Evolutionary conservation across 441 rosid genomes (phyloP).

Genomic region (Erodium chrysanthum): DNA sequence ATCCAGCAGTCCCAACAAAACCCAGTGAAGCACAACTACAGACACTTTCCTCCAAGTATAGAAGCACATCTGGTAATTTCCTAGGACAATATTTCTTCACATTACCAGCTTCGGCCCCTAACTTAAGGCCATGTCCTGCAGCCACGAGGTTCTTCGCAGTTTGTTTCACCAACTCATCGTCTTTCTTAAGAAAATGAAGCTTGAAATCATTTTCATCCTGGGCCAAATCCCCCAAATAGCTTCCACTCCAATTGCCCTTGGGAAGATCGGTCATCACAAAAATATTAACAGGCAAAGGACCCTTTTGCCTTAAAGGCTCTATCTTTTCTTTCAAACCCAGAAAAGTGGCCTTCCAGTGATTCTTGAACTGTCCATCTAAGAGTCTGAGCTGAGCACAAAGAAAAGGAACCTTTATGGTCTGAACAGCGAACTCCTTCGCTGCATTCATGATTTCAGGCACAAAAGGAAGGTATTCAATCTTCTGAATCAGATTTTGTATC

Average conservation of each 20-base stretch:
- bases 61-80: conserved; percentile 39
- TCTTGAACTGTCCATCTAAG: conserved; percentile 92
- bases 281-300: conserved; percentile 36
- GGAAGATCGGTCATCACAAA: conserved; percentile 94
- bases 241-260: conserved; percentile 63
- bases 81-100: conserved; percentile 30
- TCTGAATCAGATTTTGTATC: conserved; percentile 50
- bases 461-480: conserved; percentile 58
- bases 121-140: conserved; percentile 39
- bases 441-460: conserved; percentile 53
- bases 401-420: conserved; percentile 54
- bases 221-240: conserved; percentile 51
- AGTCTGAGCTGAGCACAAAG: conserved; percentile 81
- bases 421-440: conserved; percentile 48
- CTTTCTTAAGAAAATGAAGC: conserved; percentile 37
- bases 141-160: conserved; percentile 38
- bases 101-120: conserved; percentile 28
- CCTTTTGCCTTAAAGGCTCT: conserved; percentile 38
- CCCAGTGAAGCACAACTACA: conserved; percentile 88
- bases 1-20: conserved; percentile 80
- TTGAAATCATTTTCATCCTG: conserved; percentile 30
- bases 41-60: conserved; percentile 66
- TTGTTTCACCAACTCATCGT: conserved; percentile 31
- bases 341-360: conserved; percentile 67
- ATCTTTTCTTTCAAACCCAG: conserved; percentile 46